phyloP scores from a whole-genome alignment of 2,329 filamentous ascomycete species.

The Shiraia sp. region DNA sequence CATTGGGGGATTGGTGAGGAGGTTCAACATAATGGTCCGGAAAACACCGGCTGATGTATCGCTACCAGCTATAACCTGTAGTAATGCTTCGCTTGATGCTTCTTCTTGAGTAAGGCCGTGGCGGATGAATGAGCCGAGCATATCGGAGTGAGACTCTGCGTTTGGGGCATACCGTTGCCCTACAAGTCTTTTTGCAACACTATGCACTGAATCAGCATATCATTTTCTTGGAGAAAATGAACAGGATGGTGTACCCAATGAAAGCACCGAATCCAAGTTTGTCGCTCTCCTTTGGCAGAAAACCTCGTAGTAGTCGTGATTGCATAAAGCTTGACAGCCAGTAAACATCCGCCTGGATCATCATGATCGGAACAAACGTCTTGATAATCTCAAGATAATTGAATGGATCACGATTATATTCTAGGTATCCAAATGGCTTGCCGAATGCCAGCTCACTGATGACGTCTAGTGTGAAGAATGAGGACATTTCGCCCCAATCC shows the following conservation, averaged over 20 bases:
- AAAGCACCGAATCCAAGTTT: slow-evolving; percentile 45
- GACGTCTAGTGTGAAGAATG: slow-evolving; percentile 60
- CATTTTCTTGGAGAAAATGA: neutral
- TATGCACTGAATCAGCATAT: slow-evolving; percentile 1
- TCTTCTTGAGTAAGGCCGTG: slow-evolving; percentile 49
- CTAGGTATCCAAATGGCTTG: slow-evolving; percentile 54
- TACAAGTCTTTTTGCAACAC: slow-evolving; percentile 51
- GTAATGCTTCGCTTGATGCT: slow-evolving; percentile 48
- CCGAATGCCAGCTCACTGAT: slow-evolving; percentile 59
- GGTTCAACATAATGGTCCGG: slow-evolving; percentile 55
- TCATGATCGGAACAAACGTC: slow-evolving; percentile 26
- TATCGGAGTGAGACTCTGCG: slow-evolving; percentile 50
- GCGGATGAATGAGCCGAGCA: slow-evolving; percentile 56
- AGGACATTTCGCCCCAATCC: slow-evolving; percentile 52
- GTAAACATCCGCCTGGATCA: slow-evolving; percentile 16
- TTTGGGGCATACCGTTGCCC: slow-evolving; percentile 53
- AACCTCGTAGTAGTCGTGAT: slow-evolving; percentile 14
- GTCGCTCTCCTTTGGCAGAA: slow-evolving; percentile 46
- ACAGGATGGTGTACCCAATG: slow-evolving; percentile 37
- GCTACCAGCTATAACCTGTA: slow-evolving; percentile 58
- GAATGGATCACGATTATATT: slow-evolving; percentile 52
- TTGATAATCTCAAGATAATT: slow-evolving; percentile 50
- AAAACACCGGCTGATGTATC: slow-evolving; percentile 61
- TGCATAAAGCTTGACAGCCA: slow-evolving; percentile 19
- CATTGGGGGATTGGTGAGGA: slow-evolving; percentile 53